Evolutionary conservation across 257 asterid genomes (phyloP), one percentile per base, ranked within the genome.

Genomic region (Solanum chiquidenum): DNA sequence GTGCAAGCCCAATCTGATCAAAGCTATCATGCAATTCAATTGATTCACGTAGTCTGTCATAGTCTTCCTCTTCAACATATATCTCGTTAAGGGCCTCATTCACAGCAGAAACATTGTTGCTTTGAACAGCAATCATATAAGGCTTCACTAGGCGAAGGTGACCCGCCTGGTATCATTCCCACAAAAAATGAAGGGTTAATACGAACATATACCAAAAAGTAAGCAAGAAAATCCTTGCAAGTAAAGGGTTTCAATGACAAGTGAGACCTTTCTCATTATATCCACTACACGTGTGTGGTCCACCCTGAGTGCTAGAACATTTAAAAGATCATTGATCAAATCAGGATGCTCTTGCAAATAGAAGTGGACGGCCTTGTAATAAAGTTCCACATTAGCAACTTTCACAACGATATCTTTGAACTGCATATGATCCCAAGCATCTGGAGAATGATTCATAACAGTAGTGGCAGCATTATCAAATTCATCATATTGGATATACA

Each of bases 381-480:
- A 97, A 21, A 95, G 91, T 91, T 97, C 99, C 89, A 95, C 99
- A 86, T 97, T 97, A 83, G 99, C 99, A 88, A 96, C 99, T 95
- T 97, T 95, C 91, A 93, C 99, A 64, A 94, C 91, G 86, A 96
- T 96, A 87, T 97, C 99, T 88, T 96, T 97, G 93, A 97, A 97
- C 89, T 97, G 99, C 99, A 97, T 94, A 89, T 96, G 99, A 87
- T 97, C 99, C 99, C 99, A 97, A 84, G 99, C 99, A 91, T 95
- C 99, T 64, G 99, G 98, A 11, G 99, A 97, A 91, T 97, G 99
- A 92, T 97, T 97, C 99, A 95, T 97, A 88, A 97, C 98, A 8
- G 98, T 97, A 5, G 99, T 95, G 83, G 98, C 99, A 90, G 99
- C 99, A 91, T 95, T 97, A 88, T 97, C 99, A 87, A 95, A 97